These are phyloP conservation scores for thale cress (Arabidopsis thaliana) DNA, from an alignment of 345 rosid genomes.

Conservation along the genomic window TAIR10.1 NC_003071.7:9638501-9639000, in stretches of 20 bases:
- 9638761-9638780: slow-evolving; percentile 3
- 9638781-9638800: not conserved
- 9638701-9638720: slow-evolving; percentile 40
- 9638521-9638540: slow-evolving; percentile 35
- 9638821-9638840: slow-evolving; percentile 25
- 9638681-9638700: slow-evolving; percentile 1
- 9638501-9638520: slow-evolving; percentile 34
- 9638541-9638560: slow-evolving; percentile 29
- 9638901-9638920: no score
- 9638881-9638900: not conserved
- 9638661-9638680: slow-evolving; percentile 14
- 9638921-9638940: no score
- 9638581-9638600: slow-evolving; percentile 30
- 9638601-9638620: slow-evolving; percentile 28
- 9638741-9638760: slow-evolving; percentile 26
- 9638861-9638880: not conserved
- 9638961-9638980: no score
- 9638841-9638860: slow-evolving; percentile 9
- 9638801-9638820: slow-evolving; percentile 34
- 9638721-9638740: slow-evolving; percentile 33
- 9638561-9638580: slow-evolving; percentile 28
- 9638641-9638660: slow-evolving; percentile 12
- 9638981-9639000: no score
- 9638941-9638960: no score
- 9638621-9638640: slow-evolving; percentile 29